Evolutionary conservation across 1,284 basidiomycete species (phyloP), one percentile per base, ranked within the genome.

Genomic region (Ustilago crameri): DNA sequence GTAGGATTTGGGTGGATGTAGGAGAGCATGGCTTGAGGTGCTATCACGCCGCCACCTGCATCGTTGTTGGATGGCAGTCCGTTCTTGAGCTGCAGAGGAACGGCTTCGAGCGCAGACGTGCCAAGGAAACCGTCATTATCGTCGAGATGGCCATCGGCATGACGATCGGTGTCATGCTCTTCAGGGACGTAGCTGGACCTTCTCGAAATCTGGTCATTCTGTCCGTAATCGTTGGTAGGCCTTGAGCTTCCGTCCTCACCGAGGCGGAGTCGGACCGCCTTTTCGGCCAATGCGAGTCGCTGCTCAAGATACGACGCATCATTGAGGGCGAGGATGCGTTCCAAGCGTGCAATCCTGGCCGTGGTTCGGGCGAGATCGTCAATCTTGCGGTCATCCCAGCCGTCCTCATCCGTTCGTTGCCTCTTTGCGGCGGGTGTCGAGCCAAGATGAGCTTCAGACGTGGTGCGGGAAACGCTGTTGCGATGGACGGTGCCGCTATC

Each of bases 1-100:
- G 70, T 73, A n/a, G 64, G 64, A 30, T 64, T 68, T 1, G 69
- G 69, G 18, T 72, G 64, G 24, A 73, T 73, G 42, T 73, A 73
- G 10, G 52, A 57, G 2, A 73, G 42, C 35, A 66, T 18, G 0
- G 63, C 57, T 14, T 67, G 69, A 1, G 69, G 63, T 2, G 63
- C 54, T 1, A 66, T 49, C n/a, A 61, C 63, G 10, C 63, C 68
- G 0, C 52, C 10, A 1, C 52, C 59, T 5, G 38, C 46, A 38
- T 59, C 45, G 22, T 20, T 37, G 14, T 46, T 51, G n/a, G 43
- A 32, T 18, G 66, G 66, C 20, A 63, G 20, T 5, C 59, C 57
- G 22, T 68, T 74, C 49, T 65, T 68, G 40, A 61, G 51, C 51
- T 71, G 62, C 22, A 63, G 32, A 20, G 66, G 57, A 18, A 74